Evolutionary conservation across 2,329 filamentous ascomycete genomes (phyloP).

Genomic region (Stenocarpella maydis): DNA sequence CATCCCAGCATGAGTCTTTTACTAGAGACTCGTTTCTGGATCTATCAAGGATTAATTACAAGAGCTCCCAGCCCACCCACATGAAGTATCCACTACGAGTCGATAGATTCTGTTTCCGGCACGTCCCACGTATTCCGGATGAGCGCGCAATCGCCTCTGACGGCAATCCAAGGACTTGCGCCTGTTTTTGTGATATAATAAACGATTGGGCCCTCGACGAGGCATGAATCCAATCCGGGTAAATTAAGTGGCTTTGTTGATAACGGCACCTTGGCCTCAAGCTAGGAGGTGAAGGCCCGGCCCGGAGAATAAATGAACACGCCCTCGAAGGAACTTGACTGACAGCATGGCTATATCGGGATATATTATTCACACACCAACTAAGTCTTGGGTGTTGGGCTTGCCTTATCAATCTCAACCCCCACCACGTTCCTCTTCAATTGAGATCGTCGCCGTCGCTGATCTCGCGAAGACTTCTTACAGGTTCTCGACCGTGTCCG

Average conservation of each 20-base stretch:
- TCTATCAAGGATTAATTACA: too few species aligned
- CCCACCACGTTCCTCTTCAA: too few species aligned
- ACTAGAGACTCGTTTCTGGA: too few species aligned
- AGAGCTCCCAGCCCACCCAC: too few species aligned
- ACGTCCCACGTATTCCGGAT: too few species aligned
- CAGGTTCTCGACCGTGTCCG: neutral
- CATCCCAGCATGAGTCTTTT: too few species aligned
- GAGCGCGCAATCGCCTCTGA: neutral
- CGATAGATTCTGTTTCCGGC: too few species aligned
- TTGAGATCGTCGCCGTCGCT: too few species aligned
- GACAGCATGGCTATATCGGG: neutral
- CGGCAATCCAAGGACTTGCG: neutral
- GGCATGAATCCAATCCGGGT: too few species aligned
- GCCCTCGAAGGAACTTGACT: neutral
- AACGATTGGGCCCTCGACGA: too few species aligned
- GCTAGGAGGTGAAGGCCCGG: constrained; percentile 7
- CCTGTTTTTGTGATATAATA: too few species aligned
- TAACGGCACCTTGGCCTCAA: neutral
- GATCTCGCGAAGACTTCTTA: neutral
- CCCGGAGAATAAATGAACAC: neutral
- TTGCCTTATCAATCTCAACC: neutral
- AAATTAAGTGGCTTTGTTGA: neutral
- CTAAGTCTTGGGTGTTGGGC: neutral
- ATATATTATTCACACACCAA: constrained; percentile 3
- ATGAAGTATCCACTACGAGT: too few species aligned